Conservation (phyloP, 2,329 filamentous ascomycete species). For the Alternaria infectoria region DNA sequence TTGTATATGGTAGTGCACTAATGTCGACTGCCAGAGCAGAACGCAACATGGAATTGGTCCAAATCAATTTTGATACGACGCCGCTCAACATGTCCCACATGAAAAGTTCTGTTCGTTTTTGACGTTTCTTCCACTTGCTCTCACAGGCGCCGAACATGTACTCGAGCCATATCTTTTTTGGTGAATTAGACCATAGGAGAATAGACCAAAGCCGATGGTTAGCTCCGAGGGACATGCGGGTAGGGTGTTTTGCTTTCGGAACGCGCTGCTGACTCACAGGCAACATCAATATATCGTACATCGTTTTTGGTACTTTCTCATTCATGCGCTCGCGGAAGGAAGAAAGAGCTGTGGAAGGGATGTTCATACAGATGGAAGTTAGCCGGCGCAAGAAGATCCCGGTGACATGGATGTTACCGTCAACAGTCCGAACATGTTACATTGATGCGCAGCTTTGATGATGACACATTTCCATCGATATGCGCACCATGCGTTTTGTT, state of each 20-base stretch:
- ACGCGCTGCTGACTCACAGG: neutral
- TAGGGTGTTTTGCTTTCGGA: neutral
- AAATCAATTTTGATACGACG: neutral
- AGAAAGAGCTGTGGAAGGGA: rapidly evolving
- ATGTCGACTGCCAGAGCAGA: neutral
- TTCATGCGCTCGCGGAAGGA: neutral
- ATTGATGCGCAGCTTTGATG: neutral
- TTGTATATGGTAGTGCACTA: no score
- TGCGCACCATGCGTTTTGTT: neutral
- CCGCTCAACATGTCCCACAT: neutral
- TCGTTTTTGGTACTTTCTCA: neutral
- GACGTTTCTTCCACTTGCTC: neutral
- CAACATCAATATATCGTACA: neutral
- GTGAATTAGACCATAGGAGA: neutral
- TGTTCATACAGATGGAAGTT: neutral
- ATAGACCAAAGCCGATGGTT: neutral
- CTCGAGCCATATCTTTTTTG: no score
- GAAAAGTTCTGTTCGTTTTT: neutral
- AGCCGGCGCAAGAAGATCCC: neutral
- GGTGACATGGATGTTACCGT: neutral
- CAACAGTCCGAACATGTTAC: neutral
- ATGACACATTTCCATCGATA: neutral
- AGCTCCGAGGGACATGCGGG: neutral
- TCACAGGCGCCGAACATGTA: neutral
- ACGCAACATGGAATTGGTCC: neutral